Evolutionary conservation across 2,329 filamentous ascomycete species (phyloP), one percentile per base, ranked within the genome.

Genomic region (Diaporthe citriasiana): DNA sequence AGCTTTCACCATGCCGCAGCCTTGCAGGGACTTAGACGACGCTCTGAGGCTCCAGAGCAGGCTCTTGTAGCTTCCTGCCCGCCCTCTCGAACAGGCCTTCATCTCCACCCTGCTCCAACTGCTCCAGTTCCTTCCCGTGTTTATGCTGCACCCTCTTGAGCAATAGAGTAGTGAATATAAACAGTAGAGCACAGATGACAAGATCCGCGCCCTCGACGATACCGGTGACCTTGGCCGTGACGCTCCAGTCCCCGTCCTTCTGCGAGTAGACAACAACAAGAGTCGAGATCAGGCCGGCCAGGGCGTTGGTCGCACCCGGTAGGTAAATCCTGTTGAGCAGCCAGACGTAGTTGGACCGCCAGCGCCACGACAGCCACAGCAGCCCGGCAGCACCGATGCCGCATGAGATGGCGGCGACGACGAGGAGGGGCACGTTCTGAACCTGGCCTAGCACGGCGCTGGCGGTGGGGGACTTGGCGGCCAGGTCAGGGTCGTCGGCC

Each of bases 321-420:
- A 88, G 74, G 76, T 89, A 88, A 12, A 90, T 80, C 74, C 83
- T 82, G 77, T 89, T 87, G 4, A 88, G 81, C 35, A 89, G 81
- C 88, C 87, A 90, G 25, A 89, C 82, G 70, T 89, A 89, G 75
- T 90, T 89, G 19, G 79, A 77, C 47, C 84, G 80, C 80, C 86
- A 86, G 22, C 81, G 79, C 68, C 82, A 80, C 75, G 83, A 87
- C 27, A 90, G 79, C 77, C 80, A 83, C 3, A 82, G 66, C 76
- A 87, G 84, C 1, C 86, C 84, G 0, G 81, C 53, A 1, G 79
- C 77, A 1, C 86, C 86, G 5, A 85, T 74, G 5, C 80, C 81
- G 73, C 87, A 87, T 45, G 84, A 84, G 12, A 84, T 79, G 19
- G 83, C 84, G 0, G 85, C 84, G n/a, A 88, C 78, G 50, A 84